Evolutionary conservation across 108 stramenopile genomes (phyloP), one percentile per base, ranked within the genome.

Genomic region (Skeletonema tropicum): DNA sequence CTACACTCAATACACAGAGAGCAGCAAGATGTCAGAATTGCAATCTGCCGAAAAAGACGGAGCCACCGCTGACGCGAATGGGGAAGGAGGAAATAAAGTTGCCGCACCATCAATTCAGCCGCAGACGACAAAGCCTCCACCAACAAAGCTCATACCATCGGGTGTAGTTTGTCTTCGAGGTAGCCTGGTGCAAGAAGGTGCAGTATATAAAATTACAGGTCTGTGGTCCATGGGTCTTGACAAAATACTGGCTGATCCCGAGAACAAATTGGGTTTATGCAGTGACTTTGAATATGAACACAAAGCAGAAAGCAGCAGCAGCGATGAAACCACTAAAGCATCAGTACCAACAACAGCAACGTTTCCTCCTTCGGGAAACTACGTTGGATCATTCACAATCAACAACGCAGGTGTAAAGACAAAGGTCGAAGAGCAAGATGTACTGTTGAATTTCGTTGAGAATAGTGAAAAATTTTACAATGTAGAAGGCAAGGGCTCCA

Each of bases 401-500:
- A 84, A 76, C 17, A 55, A 87, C 31, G 79, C 86, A 60, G 94
- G 90, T 3, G 55, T 64, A 9, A 79, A 68, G 48, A 88, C 87
- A 15, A 80, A 86, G 26, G 84, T 93, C 57, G 52, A 65, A 11
- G 94, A 95, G 67, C 74, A 85, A 49, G 92, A 95, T 69, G 78
- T 95, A 15, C 85, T 79, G 9, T 64, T 95, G 14, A 88, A 89
- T 49, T 95, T 95, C 62, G 64, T 79, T 45, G 86, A 85, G 69
- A 95, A 95, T 70, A 88, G 73, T 66, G 91, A 79, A 12, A 92
- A 92, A 0, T 92, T 85, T 67, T 75, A 90, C 77, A 95, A 95
- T 76, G 86, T 95, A n/a, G 92, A 95, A 66, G 94, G 94, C 36
- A 78, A 81, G 48, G 94, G 94, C 2, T 77, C 77, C 48, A 95